Evolutionary conservation across 768 basidiomycete genomes (phyloP).

Genomic region (Tulasnella sp.): DNA sequence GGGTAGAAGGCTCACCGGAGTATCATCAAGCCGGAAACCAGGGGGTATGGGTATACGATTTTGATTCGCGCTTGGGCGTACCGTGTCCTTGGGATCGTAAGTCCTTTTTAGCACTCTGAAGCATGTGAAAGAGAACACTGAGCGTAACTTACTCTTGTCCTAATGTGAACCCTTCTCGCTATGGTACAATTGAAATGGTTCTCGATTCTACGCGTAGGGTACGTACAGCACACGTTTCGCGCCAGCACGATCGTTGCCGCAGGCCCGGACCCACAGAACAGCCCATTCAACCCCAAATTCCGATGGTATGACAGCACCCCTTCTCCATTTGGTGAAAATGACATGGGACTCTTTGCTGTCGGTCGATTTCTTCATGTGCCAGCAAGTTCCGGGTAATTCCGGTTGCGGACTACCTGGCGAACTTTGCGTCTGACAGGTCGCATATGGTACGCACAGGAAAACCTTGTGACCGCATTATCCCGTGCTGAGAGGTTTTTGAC

Average conservation of each 20-base stretch:
- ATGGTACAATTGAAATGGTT: background rate
- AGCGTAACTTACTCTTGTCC: no score
- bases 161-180: background rate
- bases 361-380: background rate
- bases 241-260: background rate
- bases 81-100: constrained; percentile 37
- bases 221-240: background rate
- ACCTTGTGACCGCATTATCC: constrained; percentile 4
- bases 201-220: background rate
- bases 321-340: background rate
- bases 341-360: background rate
- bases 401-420: constrained; percentile 37
- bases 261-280: background rate
- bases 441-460: constrained; percentile 44
- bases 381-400: constrained; percentile 54
- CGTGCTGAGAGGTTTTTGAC: background rate
- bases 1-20: no score
- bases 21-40: background rate
- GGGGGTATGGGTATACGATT: constrained; percentile 53
- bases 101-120: no score
- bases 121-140: no score
- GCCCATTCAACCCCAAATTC: background rate
- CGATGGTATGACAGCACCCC: background rate
- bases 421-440: constrained; percentile 63
- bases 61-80: constrained; percentile 41